These are phyloP conservation scores for Sporobolomyces phaffii DNA, from an alignment of 768 basidiomycete species.

Conservation along the genomic window DNA sequence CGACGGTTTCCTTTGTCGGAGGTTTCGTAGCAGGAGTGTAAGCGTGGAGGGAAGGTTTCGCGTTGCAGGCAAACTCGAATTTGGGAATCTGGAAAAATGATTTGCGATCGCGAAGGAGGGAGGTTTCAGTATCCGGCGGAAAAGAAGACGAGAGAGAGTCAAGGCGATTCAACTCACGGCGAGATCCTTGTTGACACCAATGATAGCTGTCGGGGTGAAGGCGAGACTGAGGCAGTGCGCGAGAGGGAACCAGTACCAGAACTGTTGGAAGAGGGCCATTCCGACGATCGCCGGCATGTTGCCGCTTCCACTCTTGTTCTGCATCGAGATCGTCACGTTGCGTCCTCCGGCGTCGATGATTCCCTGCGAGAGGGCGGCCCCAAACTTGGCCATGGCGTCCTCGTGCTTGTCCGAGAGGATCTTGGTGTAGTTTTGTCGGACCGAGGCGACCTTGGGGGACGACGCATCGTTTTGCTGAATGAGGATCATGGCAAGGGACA, in stretches of 20 bases:
- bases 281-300: conserved; percentile 94
- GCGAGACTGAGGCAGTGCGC: conserved; percentile 87
- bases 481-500: conserved; percentile 91
- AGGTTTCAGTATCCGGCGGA: conserved; percentile 9
- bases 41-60: conserved; percentile 81
- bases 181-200: conserved; percentile 78
- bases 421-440: conserved; percentile 78
- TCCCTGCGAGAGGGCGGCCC: conserved; percentile 90
- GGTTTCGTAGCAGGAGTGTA: conserved; percentile 82
- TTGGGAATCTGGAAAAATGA: conserved; percentile 64
- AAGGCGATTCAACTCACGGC: conserved; percentile 54
- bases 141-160: neutral
- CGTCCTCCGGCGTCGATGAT: conserved; percentile 96
- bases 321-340: conserved; percentile 88
- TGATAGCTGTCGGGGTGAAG: conserved; percentile 91
- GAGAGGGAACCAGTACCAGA: conserved; percentile 99
- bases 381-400: conserved; percentile 97
- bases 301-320: conserved; percentile 83
- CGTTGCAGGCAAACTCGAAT: conserved; percentile 85
- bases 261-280: conserved; percentile 96
- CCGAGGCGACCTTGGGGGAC: conserved; percentile 70
- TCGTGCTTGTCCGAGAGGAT: conserved; percentile 94
- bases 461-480: conserved; percentile 92
- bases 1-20: conserved; percentile 82
- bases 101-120: too few species aligned